Percentiles rank a stretch among this genome's conserved stretches.
Conservation (phyloP, 2,329 filamentous ascomycete genomes). For the Seiridium cupressi region DNA sequence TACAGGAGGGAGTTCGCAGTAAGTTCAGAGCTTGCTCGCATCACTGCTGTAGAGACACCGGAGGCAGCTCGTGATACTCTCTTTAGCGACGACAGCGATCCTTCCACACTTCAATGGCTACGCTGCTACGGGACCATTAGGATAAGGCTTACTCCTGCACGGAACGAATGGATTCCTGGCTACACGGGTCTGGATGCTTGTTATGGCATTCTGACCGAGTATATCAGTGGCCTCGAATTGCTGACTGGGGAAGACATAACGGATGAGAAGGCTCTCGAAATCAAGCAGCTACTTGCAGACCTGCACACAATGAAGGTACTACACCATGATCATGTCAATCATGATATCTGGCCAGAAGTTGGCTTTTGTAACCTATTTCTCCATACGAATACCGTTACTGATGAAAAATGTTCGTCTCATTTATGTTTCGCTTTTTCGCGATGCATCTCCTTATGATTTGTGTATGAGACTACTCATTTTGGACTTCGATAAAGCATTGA, state of each 20-base stretch:
- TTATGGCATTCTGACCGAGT: neutral
- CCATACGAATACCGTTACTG: neutral
- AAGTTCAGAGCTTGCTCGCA: neutral
- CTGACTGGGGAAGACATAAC: neutral
- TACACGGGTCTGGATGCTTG: neutral
- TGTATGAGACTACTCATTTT: neutral
- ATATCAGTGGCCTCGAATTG: neutral
- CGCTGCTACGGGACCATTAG: neutral
- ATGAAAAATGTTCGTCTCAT: neutral
- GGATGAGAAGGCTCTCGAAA: neutral
- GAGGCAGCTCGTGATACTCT: neutral
- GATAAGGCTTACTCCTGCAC: neutral
- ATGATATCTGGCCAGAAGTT: neutral
- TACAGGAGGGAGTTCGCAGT: neutral
- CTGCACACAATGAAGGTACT: neutral
- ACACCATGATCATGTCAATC: neutral
- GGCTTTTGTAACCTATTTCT: conserved; percentile 1
- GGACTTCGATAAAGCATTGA: neutral
- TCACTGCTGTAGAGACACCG: neutral
- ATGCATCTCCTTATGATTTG: neutral
- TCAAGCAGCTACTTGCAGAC: neutral
- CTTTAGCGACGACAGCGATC: neutral
- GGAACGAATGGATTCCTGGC: neutral
- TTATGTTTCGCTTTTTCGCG: neutral
- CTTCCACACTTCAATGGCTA: neutral